These are phyloP conservation scores for Capsicum baccatum DNA, from an alignment of 257 asterid species.

Conservation along the genomic window DNA sequence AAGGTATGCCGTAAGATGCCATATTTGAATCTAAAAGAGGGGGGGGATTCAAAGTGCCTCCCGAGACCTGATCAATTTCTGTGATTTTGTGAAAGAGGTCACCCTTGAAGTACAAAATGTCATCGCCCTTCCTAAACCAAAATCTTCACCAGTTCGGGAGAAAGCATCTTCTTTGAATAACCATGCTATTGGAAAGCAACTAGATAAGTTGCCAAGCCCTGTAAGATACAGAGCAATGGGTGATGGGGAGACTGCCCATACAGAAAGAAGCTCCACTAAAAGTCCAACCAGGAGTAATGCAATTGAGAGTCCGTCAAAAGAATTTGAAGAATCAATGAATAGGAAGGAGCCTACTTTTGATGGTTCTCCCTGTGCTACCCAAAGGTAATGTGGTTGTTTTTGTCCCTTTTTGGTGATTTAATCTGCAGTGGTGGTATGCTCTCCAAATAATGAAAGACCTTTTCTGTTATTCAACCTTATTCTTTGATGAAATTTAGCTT, in stretches of 20 bases:
- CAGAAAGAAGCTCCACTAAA: constrained; percentile 65
- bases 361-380: constrained; percentile 80
- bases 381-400: constrained; percentile 52
- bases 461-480: neutral
- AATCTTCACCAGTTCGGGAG: constrained; percentile 65
- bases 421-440: neutral
- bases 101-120: constrained; percentile 89
- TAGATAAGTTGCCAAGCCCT: constrained; percentile 52
- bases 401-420: constrained; percentile 25
- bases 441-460: constrained; percentile 15
- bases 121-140: constrained; percentile 79
- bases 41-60: neutral
- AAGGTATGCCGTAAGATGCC: constrained; percentile 56
- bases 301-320: constrained; percentile 61
- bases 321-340: constrained; percentile 52
- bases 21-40: neutral
- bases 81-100: constrained; percentile 78
- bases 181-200: constrained; percentile 42
- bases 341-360: constrained; percentile 53
- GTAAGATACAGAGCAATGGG: constrained; percentile 44
- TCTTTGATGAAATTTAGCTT: neutral
- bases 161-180: constrained; percentile 49
- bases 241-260: constrained; percentile 48
- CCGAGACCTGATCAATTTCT: constrained; percentile 27
- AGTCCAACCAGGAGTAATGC: constrained; percentile 72